Base-by-base conservation (phyloP, 768 basidiomycete genomes). In the Nidularia pulvinata region DNA sequence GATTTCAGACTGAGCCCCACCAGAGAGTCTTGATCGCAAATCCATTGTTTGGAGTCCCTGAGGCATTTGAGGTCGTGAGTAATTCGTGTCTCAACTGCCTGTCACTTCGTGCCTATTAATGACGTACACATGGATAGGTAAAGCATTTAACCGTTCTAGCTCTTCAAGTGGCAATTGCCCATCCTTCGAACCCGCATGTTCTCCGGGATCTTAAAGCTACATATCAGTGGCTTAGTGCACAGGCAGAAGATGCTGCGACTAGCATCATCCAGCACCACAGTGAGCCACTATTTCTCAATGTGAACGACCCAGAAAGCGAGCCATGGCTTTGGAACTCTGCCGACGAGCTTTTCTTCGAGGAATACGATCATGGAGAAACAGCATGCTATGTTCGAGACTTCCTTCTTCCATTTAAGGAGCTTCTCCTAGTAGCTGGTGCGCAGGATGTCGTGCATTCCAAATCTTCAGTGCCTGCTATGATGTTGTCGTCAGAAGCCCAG, bases 251-350 rank as follows among this genome's bases (percentile, higher is more conserved):
- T 14, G 60, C 60, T 1, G 42, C 51, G 9, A 45, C 57, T 9
- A 33, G 48, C 6, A 54, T 71, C 4, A 49, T 65, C 25, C 34
- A 56, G 5, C 57, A 60, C 35, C 57, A 62, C 36, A 44, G 62
- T 11, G 57, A 66, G 19, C 55, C 53, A 1, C 55, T 80, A 2
- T 81, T 81, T 62, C 69, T 83, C 52, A 83, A 83, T 46, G 72
- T 82, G 37, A 64, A 75, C 35, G 65, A 78, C 53, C 69, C 76
- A 0, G 73, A 71, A 16, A 51, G 51, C 0, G 72, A 71, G 16
- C 51, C 50, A 0, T 79, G 78, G 78, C 52, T 51, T 14, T 82
- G 77, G 75, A 65, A 69, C 33, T 60, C 61, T 6, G 75, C 74
- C 1, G 56, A 65, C 19, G 61, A 74, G 33, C 65, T 83, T 37